Conservation (phyloP, 345 rosid genomes). For the Gossypium rotundifolium region DNA sequence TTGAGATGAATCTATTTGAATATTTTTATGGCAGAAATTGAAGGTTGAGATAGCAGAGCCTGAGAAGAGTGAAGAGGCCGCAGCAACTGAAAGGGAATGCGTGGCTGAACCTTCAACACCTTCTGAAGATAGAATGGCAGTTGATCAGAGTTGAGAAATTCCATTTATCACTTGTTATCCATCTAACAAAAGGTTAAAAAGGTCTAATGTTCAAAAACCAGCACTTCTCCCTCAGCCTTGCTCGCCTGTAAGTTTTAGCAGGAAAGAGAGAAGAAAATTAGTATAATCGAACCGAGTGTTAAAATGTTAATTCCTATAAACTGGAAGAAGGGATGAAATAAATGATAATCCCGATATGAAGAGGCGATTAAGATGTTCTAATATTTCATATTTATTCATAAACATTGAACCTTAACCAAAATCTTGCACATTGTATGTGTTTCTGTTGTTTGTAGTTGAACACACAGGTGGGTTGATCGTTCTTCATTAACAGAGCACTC, state of each 20-base stretch:
- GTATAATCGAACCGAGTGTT: not conserved
- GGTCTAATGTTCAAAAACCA: not conserved
- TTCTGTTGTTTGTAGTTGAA: not conserved
- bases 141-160: constrained; percentile 5
- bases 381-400: not conserved
- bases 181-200: not conserved
- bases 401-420: not conserved
- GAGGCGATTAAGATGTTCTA: no score
- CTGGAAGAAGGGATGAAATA: not conserved
- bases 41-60: constrained; percentile 30
- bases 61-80: constrained; percentile 19
- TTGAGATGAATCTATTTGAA: not conserved
- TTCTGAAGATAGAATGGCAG: constrained; percentile 15
- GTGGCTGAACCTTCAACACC: constrained; percentile 19
- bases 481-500: not conserved
- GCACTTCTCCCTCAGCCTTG: not conserved
- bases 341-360: not conserved
- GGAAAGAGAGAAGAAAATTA: not conserved
- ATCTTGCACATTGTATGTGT: not conserved
- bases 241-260: not conserved
- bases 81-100: constrained; percentile 24
- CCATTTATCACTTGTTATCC: not conserved
- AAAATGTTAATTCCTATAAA: not conserved
- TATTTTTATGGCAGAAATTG: constrained; percentile 29
- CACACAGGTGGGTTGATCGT: not conserved